Evolutionary conservation across 257 asterid species (phyloP), one percentile per base, ranked within the genome.

Genomic region (Solanum neorickii): DNA sequence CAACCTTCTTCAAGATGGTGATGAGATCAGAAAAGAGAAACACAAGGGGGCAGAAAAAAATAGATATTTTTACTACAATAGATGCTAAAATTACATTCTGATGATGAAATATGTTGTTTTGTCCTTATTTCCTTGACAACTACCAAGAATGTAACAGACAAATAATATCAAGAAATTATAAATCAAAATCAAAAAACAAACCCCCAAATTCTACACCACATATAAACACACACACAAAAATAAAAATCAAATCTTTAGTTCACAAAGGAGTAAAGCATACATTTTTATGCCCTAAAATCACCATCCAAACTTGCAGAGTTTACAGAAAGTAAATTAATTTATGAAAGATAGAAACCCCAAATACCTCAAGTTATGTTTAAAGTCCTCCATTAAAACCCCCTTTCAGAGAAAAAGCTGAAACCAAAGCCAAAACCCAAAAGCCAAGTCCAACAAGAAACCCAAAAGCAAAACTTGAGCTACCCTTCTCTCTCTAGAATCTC

Each of bases 331-430:
- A 44, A 44, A 65, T 29, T 8, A 23, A 84, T 62, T 72, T 27
- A 20, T 12, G 47, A 41, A 83, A 83, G 23, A 68, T 84, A 86
- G 86, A 56, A 86, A 86, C 87, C n/a, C 65, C 66, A 84, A 84
- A 14, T 73, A 95, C 96, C 94, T 92, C 33, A 87, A 85, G 49
- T 89, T 77, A 82, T 68, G 87, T 44, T 89, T 89, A 12, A 92
- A 87, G 60, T 83, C 91, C 88, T 87, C 92, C 92, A 93, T 88
- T 86, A 18, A 18, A 76, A 76, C 37, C 89, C 42, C 92, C 88
- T 89, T 84, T 66, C 23, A 70, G 42, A 88, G 91, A 90, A 96
- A 90, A 96, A 95, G 96, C 98, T 91, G 94, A 88, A 91, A 69
- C 18, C 74, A 87, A 83, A 75, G 11, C 59, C 88, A 47, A 44